Conservation (phyloP, 164 flowering plant genomes). For the Vitis rotundifolia region DNA sequence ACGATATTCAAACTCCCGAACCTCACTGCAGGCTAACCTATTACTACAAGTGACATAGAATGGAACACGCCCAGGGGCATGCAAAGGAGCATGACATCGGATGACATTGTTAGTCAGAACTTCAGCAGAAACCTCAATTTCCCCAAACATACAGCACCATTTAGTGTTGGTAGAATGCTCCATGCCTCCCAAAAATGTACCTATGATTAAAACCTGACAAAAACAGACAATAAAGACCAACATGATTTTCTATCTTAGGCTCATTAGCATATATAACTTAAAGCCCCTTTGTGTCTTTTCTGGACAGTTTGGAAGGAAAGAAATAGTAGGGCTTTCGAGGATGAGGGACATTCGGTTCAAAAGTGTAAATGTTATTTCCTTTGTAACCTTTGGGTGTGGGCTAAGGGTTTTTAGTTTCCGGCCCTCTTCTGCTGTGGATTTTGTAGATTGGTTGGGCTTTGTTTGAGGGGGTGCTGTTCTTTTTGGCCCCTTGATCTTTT, state of each 20-base stretch:
- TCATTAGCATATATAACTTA: background rate
- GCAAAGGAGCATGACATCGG: constrained; percentile 66
- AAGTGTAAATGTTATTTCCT: too few species aligned
- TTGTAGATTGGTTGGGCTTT: too few species aligned
- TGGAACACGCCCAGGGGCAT: constrained; percentile 64
- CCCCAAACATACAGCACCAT: constrained; percentile 92
- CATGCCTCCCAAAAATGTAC: constrained; percentile 47
- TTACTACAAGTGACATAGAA: constrained; percentile 69
- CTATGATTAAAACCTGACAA: constrained; percentile 60
- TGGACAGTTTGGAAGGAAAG: too few species aligned
- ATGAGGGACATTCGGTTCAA: too few species aligned
- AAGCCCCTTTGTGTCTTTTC: background rate
- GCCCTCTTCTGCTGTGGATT: too few species aligned
- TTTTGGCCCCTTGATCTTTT: too few species aligned
- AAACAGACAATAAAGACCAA: constrained; percentile 5
- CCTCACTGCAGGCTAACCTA: constrained; percentile 83
- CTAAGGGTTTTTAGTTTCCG: too few species aligned
- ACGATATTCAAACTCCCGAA: constrained; percentile 69
- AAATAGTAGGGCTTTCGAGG: too few species aligned
- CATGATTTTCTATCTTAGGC: background rate
- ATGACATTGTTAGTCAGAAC: constrained; percentile 42
- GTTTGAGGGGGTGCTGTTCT: too few species aligned
- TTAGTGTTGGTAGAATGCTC: constrained; percentile 23
- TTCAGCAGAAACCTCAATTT: constrained; percentile 72
- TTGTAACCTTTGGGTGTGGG: too few species aligned